phyloP scores from a whole-genome alignment of 495 filamentous ascomycete genomes.

The Ascodesmis nigricans region DNA sequence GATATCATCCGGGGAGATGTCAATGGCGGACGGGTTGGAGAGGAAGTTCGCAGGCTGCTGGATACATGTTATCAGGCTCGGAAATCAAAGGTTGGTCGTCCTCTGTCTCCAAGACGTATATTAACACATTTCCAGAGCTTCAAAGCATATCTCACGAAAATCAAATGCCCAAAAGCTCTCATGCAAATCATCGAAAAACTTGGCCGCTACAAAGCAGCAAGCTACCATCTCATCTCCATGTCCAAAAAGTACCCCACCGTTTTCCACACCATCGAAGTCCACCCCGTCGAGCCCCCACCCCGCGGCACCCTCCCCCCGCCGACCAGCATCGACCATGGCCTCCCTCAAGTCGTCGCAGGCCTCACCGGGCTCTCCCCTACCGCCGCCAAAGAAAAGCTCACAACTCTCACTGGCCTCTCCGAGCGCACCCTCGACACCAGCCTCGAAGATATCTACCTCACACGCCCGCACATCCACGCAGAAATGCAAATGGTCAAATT shows the following conservation, averaged over 20 bases:
- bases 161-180: conserved; percentile 9
- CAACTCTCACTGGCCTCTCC: conserved; percentile 8
- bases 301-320: conserved; percentile 1
- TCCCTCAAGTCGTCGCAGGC: conserved; percentile 11
- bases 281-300: conserved; percentile 9
- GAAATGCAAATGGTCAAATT: conserved; percentile 21
- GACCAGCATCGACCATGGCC: background rate
- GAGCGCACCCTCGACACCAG: conserved; percentile 7
- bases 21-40: background rate
- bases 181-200: conserved; percentile 20
- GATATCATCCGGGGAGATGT: background rate
- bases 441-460: conserved; percentile 16
- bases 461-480: conserved; percentile 14
- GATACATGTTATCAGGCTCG: conserved; percentile 20
- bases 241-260: conserved; percentile 10
- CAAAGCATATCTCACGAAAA: conserved; percentile 9
- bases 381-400: conserved; percentile 14
- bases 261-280: conserved; percentile 11
- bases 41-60: conserved; percentile 12
- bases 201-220: conserved; percentile 17
- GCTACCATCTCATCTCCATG: conserved; percentile 11
- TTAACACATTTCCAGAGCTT: conserved; percentile 8
- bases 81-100: conserved; percentile 5
- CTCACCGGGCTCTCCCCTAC: conserved; percentile 8
- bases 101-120: background rate